phyloP scores from a whole-genome alignment of 2,329 filamentous ascomycete species.

The Blumeriella jaapii region DNA sequence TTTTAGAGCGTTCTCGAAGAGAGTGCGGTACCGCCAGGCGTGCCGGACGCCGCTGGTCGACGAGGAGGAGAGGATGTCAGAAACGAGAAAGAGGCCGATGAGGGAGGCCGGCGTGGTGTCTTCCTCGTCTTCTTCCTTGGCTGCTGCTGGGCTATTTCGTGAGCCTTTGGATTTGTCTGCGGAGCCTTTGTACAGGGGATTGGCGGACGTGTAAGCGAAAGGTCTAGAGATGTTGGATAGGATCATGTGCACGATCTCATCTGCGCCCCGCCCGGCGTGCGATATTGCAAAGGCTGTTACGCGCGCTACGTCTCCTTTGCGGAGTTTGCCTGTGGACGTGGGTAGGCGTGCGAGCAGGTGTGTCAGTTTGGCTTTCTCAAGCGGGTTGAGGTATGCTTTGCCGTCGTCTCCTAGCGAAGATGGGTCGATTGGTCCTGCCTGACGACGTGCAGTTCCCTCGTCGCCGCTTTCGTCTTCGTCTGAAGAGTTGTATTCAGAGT shows the following conservation, averaged over 20 bases:
- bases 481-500: constrained; percentile 76
- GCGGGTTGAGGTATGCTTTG: constrained; percentile 58
- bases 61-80: constrained; percentile 55
- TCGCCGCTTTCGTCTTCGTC: constrained; percentile 65
- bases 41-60: constrained; percentile 51
- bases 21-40: constrained; percentile 56
- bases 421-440: constrained; percentile 31
- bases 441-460: constrained; percentile 31
- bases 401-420: constrained; percentile 23
- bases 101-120: constrained; percentile 66
- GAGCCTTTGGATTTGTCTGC: constrained; percentile 1
- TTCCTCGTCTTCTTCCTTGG: constrained; percentile 34
- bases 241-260: constrained; percentile 86
- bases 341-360: constrained; percentile 78
- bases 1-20: constrained; percentile 52
- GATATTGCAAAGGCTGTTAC: constrained; percentile 82
- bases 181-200: constrained; percentile 37
- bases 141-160: not conserved
- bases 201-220: constrained; percentile 60
- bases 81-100: constrained; percentile 69
- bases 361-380: constrained; percentile 73
- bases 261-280: constrained; percentile 72
- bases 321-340: constrained; percentile 58
- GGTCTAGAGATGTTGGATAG: constrained; percentile 72
- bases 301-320: constrained; percentile 76